Evolutionary conservation across 129 eudicot genomes (phyloP).

Genomic region (Rutidosis leptorrhynchoides): DNA sequence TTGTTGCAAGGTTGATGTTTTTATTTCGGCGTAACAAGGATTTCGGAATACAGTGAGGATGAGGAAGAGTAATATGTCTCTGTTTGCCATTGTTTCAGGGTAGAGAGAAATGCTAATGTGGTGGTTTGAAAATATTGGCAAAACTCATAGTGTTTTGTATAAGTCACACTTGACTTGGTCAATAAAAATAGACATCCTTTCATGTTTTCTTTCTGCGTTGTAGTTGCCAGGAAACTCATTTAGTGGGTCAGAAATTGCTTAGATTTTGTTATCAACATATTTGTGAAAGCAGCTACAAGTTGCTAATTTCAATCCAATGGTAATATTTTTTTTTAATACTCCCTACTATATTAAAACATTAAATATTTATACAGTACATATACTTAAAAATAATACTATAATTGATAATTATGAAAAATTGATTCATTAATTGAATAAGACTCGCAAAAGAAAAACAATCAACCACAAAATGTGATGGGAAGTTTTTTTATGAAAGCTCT

Average conservation of each 20-base stretch:
- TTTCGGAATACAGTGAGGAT: constrained; percentile 4
- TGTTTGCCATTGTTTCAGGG: constrained; percentile 21
- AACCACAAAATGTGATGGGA: background rate
- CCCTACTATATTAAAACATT: no score
- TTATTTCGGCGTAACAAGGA: constrained; percentile 22
- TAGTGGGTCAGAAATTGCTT: background rate
- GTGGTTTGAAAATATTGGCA: background rate
- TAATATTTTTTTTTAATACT: no score
- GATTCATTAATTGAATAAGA: no score
- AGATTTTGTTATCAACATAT: no score
- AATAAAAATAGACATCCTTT: constrained; percentile 13
- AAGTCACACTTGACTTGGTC: background rate
- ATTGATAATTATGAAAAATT: no score
- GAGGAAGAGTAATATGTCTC: background rate
- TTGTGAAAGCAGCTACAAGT: no score
- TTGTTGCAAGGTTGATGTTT: constrained; percentile 33
- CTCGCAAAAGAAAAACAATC: no score
- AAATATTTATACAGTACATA: no score
- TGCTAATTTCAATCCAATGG: background rate
- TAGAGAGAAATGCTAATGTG: background rate
- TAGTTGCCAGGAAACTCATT: background rate
- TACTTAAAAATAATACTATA: no score
- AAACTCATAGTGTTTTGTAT: background rate
- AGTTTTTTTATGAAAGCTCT: background rate
- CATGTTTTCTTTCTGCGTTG: background rate